A percentile compares a stretch with the other conserved stretches of the same genome.
These are phyloP conservation scores for Chaetoscypha palmicola DNA, from an alignment of 2,329 filamentous ascomycete species.

Conservation along the genomic window DNA sequence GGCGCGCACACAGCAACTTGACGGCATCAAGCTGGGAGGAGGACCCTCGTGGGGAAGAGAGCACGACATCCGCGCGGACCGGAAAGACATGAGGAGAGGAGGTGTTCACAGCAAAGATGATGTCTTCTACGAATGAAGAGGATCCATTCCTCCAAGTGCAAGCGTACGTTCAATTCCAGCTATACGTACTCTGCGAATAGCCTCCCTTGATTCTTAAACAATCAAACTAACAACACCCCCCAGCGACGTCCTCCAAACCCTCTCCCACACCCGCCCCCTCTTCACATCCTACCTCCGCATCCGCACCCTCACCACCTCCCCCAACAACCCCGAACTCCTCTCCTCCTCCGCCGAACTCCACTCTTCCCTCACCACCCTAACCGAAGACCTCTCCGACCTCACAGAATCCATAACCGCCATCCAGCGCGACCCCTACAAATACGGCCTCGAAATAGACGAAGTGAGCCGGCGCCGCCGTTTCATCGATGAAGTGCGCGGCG, in stretches of 20 bases:
- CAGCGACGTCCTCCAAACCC: slow-evolving; percentile 82
- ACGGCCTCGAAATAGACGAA: slow-evolving; percentile 77
- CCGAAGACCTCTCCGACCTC: slow-evolving; percentile 82
- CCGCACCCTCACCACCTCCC: slow-evolving; percentile 68
- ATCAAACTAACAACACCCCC: not conserved
- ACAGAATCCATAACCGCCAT: slow-evolving; percentile 79
- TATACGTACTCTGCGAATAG: slow-evolving; percentile 1
- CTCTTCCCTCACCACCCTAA: slow-evolving; percentile 57
- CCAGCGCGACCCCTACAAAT: slow-evolving; percentile 79
- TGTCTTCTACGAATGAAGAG: slow-evolving; percentile 61
- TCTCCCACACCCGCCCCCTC: slow-evolving; percentile 73
- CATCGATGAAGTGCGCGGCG: slow-evolving; percentile 80
- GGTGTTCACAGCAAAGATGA: slow-evolving; percentile 42
- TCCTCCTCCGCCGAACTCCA: slow-evolving; percentile 67
- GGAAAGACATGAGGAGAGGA: no score
- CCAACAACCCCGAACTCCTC: slow-evolving; percentile 65
- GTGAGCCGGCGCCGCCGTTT: slow-evolving; percentile 70
- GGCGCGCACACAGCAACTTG: no score
- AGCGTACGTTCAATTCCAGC: slow-evolving; percentile 43
- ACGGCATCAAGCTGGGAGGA: no score
- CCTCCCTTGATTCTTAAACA: not conserved
- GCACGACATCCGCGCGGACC: no score
- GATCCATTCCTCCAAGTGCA: slow-evolving; percentile 69
- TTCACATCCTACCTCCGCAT: slow-evolving; percentile 96
- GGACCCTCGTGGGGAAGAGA: no score